Conservation (phyloP, 2,329 filamentous ascomycete genomes). For the Ascocoryne sarcoides region DNA sequence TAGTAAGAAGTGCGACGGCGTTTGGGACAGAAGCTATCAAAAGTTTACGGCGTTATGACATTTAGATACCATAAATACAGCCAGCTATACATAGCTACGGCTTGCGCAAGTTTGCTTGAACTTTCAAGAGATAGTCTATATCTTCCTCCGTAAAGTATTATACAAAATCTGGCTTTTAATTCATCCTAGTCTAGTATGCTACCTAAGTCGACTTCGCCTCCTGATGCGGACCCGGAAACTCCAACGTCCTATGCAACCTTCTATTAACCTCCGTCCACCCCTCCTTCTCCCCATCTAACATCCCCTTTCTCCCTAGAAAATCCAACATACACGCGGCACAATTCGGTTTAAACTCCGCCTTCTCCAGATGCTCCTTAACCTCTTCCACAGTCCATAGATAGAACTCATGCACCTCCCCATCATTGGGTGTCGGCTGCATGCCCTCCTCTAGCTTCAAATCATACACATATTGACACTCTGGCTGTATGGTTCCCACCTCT, state of each 20-base stretch:
- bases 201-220: no score
- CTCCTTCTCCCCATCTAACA: slow-evolving; percentile 73
- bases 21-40: no score
- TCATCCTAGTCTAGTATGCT: no score
- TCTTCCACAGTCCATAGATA: slow-evolving; percentile 69
- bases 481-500: slow-evolving; percentile 74
- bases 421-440: slow-evolving; percentile 65
- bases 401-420: slow-evolving; percentile 85
- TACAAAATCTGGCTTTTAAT: no score
- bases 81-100: no score
- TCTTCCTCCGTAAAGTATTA: no score
- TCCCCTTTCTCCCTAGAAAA: slow-evolving; percentile 80
- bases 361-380: slow-evolving; percentile 58
- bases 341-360: slow-evolving; percentile 85
- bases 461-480: slow-evolving; percentile 87
- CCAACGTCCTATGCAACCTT: slow-evolving; percentile 68
- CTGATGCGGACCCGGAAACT: slow-evolving; percentile 72
- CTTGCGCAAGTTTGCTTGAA: no score
- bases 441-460: slow-evolving; percentile 69
- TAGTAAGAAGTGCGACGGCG: not conserved
- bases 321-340: slow-evolving; percentile 78
- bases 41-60: no score
- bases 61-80: no score
- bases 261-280: slow-evolving; percentile 67
- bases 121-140: no score